These are phyloP conservation scores for Comarum palustre DNA, from an alignment of 306 rosid genomes.

Conservation along the genomic window DNA sequence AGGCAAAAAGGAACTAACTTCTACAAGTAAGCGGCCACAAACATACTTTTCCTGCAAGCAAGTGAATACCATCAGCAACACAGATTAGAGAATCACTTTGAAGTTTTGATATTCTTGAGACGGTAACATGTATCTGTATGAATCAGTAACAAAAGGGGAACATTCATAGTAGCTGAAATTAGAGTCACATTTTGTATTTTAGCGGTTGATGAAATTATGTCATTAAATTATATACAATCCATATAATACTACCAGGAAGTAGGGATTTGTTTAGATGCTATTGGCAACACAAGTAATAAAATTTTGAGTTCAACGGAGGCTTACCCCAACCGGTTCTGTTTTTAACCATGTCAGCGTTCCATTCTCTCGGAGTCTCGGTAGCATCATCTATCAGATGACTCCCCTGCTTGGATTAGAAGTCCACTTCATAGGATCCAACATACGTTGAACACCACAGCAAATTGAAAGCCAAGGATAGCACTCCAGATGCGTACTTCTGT, in stretches of 20 bases:
- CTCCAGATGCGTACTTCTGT: too few relatives aligned
- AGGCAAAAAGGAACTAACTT: slow-evolving; percentile 24
- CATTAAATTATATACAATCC: neutral
- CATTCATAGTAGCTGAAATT: neutral
- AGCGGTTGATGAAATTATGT: neutral
- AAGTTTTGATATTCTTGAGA: slow-evolving; percentile 8
- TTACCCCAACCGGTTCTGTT: neutral
- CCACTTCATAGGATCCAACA: too few relatives aligned
- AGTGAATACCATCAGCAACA: neutral
- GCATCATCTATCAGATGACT: neutral
- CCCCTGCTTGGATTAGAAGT: neutral
- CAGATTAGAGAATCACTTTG: neutral
- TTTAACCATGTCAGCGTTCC: too few relatives aligned
- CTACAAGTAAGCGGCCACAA: neutral
- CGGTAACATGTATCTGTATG: neutral
- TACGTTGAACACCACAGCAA: too few relatives aligned
- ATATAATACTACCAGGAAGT: neutral
- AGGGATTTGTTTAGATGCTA: neutral
- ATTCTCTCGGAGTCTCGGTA: too few relatives aligned
- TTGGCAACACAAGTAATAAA: too few relatives aligned
- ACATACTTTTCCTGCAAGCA: neutral
- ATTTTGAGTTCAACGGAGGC: neutral
- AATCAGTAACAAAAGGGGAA: neutral
- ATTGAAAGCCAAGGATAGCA: too few relatives aligned
- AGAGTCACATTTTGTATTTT: neutral